Evolutionary conservation across 257 asterid species (phyloP).

Genomic region (Solanum piurae): DNA sequence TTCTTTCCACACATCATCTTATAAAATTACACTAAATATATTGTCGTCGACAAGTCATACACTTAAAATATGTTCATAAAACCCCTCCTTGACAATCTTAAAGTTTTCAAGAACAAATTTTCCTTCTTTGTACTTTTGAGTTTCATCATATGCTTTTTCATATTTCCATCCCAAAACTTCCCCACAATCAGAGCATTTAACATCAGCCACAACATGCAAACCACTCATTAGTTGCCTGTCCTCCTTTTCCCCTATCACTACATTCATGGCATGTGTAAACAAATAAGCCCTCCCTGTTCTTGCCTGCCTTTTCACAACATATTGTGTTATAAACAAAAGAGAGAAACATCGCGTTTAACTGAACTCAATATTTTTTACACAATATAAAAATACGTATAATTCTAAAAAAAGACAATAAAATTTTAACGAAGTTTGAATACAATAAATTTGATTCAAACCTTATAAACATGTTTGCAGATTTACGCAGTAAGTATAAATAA

Average conservation of each 20-base stretch:
- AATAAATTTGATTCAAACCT: no score
- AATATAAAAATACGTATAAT: background rate
- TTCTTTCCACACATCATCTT: background rate
- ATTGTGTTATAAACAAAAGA: background rate
- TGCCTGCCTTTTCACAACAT: slow-evolving; percentile 17
- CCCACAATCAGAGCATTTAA: slow-evolving; percentile 42
- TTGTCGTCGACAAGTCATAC: background rate
- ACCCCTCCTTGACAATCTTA: slow-evolving; percentile 27
- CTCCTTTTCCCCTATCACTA: slow-evolving; percentile 24
- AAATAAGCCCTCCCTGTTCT: slow-evolving; percentile 45
- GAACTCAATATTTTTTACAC: background rate
- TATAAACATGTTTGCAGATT: no score
- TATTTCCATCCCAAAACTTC: slow-evolving; percentile 59
- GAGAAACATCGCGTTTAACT: no score
- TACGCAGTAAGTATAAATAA: background rate
- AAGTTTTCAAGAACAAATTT: slow-evolving; percentile 41
- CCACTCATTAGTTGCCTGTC: slow-evolving; percentile 47
- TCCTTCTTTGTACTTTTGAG: slow-evolving; percentile 52
- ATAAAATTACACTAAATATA: background rate
- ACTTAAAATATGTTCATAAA: background rate
- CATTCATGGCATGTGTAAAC: slow-evolving; percentile 36
- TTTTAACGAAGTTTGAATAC: no score
- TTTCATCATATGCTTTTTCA: slow-evolving; percentile 35
- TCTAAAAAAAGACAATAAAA: no score
- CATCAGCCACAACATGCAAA: slow-evolving; percentile 43